phyloP scores from a whole-genome alignment of 2,329 filamentous ascomycete species.

The Colletotrichum abscissum region DNA sequence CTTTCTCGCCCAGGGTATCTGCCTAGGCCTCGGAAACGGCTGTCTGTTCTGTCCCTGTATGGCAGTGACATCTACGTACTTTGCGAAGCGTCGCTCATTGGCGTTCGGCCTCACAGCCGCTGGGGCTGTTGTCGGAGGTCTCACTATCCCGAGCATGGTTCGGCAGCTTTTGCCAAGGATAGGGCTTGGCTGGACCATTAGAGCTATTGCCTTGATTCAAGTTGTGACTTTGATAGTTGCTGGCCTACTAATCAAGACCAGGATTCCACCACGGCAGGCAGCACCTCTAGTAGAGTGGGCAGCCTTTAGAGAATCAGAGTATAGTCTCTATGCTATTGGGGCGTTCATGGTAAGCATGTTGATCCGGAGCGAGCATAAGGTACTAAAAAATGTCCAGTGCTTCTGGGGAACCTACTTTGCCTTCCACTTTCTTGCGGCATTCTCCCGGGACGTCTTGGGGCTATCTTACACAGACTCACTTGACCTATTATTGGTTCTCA shows the following conservation, averaged over 20 bases:
- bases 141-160: conserved; percentile 67
- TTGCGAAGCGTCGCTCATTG: conserved; percentile 64
- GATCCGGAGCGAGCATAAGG: neutral
- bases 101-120: conserved; percentile 71
- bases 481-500: conserved; percentile 61
- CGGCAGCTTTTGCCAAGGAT: conserved; percentile 64
- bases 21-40: conserved; percentile 68
- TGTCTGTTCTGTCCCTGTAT: conserved; percentile 73
- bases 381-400: conserved; percentile 45
- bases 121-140: conserved; percentile 69
- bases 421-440: conserved; percentile 69
- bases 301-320: conserved; percentile 59
- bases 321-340: conserved; percentile 51
- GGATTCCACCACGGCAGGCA: conserved; percentile 52
- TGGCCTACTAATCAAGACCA: conserved; percentile 51
- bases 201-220: conserved; percentile 71
- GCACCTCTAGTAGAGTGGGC: conserved; percentile 56
- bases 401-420: conserved; percentile 67
- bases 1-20: conserved; percentile 65
- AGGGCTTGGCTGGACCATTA: conserved; percentile 69
- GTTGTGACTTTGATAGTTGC: conserved; percentile 52
- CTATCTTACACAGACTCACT: conserved; percentile 47
- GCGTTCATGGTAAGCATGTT: conserved; percentile 41
- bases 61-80: conserved; percentile 75
- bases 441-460: conserved; percentile 53